Evolutionary conservation across 2,329 filamentous ascomycete genomes (phyloP).

Genomic region (Colletotrichum truncatum): DNA sequence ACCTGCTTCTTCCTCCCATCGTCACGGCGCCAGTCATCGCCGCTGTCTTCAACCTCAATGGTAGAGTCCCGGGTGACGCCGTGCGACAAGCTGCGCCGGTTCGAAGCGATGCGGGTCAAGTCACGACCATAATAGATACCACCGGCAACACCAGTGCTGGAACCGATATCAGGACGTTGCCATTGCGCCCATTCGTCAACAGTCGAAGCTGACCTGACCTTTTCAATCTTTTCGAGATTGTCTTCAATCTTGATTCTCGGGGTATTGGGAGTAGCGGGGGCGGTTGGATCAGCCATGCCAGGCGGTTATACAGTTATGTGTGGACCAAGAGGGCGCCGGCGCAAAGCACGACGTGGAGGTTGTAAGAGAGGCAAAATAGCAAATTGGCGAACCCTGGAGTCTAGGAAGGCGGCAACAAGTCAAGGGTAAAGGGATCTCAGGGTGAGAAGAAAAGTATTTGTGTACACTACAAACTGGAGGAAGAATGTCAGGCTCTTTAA

Average conservation of each 20-base stretch:
- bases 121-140: slow-evolving; percentile 35
- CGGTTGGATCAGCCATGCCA: not conserved
- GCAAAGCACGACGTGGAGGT: slow-evolving; percentile 10
- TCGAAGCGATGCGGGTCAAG: slow-evolving; percentile 28
- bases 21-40: slow-evolving; percentile 42
- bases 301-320: not conserved
- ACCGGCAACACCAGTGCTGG: slow-evolving; percentile 28
- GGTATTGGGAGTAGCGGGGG: not conserved
- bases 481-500: slow-evolving; percentile 5
- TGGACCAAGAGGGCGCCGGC: not conserved
- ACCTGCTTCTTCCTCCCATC: slow-evolving; percentile 45
- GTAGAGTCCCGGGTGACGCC: slow-evolving; percentile 34
- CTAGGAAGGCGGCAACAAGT: not conserved
- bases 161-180: slow-evolving; percentile 19
- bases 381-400: not conserved
- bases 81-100: slow-evolving; percentile 36
- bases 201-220: slow-evolving; percentile 15
- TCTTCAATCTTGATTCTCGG: slow-evolving; percentile 26
- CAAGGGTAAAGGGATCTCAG: not conserved
- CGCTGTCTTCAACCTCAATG: slow-evolving; percentile 37
- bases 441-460: not conserved
- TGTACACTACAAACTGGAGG: not conserved
- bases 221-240: slow-evolving; percentile 17
- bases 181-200: slow-evolving; percentile 11
- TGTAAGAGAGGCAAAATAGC: slow-evolving; percentile 9